Base-by-base conservation (phyloP, 169 alveolate genomes). In the Plasmodium yoelii region DNA sequence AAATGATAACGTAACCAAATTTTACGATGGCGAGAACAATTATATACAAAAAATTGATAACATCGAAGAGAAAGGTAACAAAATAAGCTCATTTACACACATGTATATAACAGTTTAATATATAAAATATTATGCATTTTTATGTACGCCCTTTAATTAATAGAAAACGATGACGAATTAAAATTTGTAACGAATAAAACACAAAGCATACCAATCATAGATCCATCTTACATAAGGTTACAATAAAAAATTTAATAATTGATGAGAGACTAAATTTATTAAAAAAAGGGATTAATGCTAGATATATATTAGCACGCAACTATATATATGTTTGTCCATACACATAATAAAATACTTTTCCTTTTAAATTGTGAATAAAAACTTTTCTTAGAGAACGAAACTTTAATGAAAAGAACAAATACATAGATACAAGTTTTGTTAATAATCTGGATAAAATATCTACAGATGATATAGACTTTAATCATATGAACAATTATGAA, bases 201-300 rank as follows among this genome's bases (percentile, higher is more conserved):
- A 24, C 22, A 75, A 7, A 49, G 19, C 2, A 61, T 39, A 46
- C n/a, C 70, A 2, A 53, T 75, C 44, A 39, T 75, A 24, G 64
- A 75, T 55, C 88, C 88, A 39, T 47, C 73, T 42, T 64, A 75
- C 34, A 63, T 75, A 63, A 75, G 88, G 88, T 75, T 44, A 22
- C 18, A 4, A 63, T 47, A 42, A 15, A 18, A 47, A 55, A n/a
- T n/a, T 46, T n/a, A n/a, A 67, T 68, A 13, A 67, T 39, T 1
- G 46, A 55, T 19, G 56, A 55, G 8, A 24, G 10, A 34, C 28
- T 74, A 44, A 28, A 1, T 9, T 68, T 46, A 34, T 12, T n/a
- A 22, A 24, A 56, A 39, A 15, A 60, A 13, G 1, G 13, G 19
- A 24, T 51, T 51, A 24, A 44, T 34, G 42, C n/a, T 13, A 49